Conservation (phyloP, 768 basidiomycete genomes). For the Paxillus involutus region DNA sequence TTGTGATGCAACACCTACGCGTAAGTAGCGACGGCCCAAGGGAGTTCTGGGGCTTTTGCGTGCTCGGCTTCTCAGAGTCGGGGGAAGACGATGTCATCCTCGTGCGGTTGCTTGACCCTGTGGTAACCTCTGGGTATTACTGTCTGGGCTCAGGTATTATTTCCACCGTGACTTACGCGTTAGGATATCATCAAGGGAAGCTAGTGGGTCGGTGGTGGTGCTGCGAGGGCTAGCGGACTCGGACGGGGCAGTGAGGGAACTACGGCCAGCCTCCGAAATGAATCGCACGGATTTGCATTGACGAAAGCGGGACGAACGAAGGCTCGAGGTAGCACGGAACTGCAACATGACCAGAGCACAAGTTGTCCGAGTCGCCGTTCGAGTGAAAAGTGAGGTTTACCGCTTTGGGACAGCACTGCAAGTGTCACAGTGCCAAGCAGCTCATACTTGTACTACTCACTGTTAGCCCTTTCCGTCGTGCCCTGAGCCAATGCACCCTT, state of each 20-base stretch:
- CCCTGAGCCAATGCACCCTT: conserved; percentile 35
- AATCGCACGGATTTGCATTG: conserved; percentile 8
- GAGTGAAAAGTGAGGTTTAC: background rate
- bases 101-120: too few relatives aligned
- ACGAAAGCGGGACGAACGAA: background rate
- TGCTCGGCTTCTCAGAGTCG: background rate
- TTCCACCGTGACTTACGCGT: background rate
- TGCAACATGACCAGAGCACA: conserved; percentile 17
- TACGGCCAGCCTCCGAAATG: conserved; percentile 1
- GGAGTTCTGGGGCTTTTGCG: too few relatives aligned
- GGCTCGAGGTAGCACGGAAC: conserved; percentile 1
- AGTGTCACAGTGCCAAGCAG: background rate
- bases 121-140: too few relatives aligned
- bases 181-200: background rate
- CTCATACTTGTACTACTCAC: conserved; percentile 1
- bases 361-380: background rate
- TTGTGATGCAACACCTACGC: conserved; percentile 16
- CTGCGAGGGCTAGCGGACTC: background rate
- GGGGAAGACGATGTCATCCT: background rate
- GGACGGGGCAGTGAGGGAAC: background rate
- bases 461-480: background rate
- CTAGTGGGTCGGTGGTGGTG: background rate
- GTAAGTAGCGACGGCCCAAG: conserved; percentile 13
- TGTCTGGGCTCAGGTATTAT: too few relatives aligned
- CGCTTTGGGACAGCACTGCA: conserved; percentile 2